Evolutionary conservation across 2,329 filamentous ascomycete species (phyloP), one percentile per base, ranked within the genome.

Genomic region (Colletotrichum spinosum): DNA sequence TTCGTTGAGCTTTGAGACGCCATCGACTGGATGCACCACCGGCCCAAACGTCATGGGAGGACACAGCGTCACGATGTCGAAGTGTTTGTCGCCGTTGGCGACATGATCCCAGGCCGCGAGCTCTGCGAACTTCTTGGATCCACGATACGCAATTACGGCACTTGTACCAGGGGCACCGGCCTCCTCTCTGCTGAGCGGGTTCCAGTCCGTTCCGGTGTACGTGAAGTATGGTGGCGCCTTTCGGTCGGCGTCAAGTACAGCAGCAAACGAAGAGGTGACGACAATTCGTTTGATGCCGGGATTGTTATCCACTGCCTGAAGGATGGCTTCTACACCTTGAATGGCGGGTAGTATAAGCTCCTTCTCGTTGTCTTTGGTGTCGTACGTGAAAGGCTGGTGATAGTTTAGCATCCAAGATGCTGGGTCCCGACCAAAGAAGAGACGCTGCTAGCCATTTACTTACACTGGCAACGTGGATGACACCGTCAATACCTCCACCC

Each of bases 251-350:
- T 90, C 81, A 53, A 90, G 71, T 15, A 92, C 89, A 0, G 88
- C 81, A n/a, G 89, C 89, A 70, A 91, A 92, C 2, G 88, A 91
- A 3, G 88, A 90, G 0, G 89, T 91, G 68, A 92, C 84, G 49
- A 89, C 78, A 41, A 81, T 48, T 6, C 76, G 74, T 11, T 67
- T 71, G 38, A 78, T 69, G 1, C 55, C 66, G 1, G 69, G 60
- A 35, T 66, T 68, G 4, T 64, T 46, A 6, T 72, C 70, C 0
- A 73, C 68, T 1, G 79, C 78, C 6, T 73, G 72, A 8, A 84
- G 70, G 15, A 84, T 74, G 0, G 80, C 76, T 4, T 72, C 74
- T 2, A 82, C 79, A 2, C 82, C 81, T 45, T 81, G 80, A 37
- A 84, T 80, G 2, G 82, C 81, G 0, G 83, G 83, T 4, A 76